Conservation (phyloP, 2,329 filamentous ascomycete species). For the Alternaria atra region DNA sequence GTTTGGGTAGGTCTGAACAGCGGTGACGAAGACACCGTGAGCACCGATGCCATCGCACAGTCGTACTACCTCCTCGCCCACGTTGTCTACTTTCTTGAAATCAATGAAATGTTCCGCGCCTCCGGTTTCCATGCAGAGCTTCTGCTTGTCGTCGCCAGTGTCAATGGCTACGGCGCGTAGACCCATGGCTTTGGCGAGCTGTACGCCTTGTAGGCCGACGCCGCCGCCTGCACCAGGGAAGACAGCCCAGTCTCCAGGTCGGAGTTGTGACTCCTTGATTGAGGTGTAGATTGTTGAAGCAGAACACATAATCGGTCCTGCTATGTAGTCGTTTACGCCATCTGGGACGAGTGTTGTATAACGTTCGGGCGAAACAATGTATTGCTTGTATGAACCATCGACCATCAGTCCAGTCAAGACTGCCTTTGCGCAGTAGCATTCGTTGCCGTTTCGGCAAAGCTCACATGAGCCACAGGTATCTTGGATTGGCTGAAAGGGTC, state of each 20-base stretch:
- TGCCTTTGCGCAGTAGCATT: conserved; percentile 61
- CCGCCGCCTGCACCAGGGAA: conserved; percentile 65
- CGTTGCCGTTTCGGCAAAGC: conserved; percentile 61
- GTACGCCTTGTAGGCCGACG: conserved; percentile 67
- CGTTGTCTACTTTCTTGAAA: conserved; percentile 46
- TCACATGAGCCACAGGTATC: conserved; percentile 52
- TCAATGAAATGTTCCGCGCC: conserved; percentile 52
- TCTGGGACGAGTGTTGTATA: conserved; percentile 66
- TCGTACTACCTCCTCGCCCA: conserved; percentile 45
- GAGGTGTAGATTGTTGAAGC: conserved; percentile 68
- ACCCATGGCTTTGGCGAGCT: conserved; percentile 53
- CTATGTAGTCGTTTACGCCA: conserved; percentile 63
- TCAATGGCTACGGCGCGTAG: conserved; percentile 49
- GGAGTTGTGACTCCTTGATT: conserved; percentile 61
- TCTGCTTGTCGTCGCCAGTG: conserved; percentile 47
- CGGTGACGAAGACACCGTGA: conserved; percentile 52
- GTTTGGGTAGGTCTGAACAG: conserved; percentile 43
- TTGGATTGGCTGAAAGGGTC: conserved; percentile 31
- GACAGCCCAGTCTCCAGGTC: conserved; percentile 63
- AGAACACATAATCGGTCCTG: conserved; percentile 69
- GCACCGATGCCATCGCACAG: conserved; percentile 50
- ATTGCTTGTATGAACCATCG: conserved; percentile 66
- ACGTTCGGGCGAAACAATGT: conserved; percentile 63
- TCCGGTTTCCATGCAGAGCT: conserved; percentile 42
- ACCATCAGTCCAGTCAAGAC: conserved; percentile 57